Evolutionary conservation across 306 rosid species (phyloP).

Genomic region (Neltuma alba): DNA sequence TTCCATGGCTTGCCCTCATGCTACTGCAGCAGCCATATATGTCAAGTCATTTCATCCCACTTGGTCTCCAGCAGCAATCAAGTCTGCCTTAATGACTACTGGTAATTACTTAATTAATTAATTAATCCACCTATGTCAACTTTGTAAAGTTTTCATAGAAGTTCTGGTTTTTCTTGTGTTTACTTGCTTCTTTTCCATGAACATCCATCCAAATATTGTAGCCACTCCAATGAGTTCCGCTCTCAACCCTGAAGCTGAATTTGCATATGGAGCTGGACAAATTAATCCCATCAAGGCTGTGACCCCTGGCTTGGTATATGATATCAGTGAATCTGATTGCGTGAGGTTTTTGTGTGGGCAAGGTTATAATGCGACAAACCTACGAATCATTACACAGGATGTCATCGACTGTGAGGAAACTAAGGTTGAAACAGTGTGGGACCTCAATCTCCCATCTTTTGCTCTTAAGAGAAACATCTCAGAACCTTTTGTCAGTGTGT

Average conservation of each 20-base stretch:
- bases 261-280: constrained; percentile 47
- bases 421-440: neutral
- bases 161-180: neutral
- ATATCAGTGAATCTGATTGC: constrained; percentile 23
- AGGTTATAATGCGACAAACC: constrained; percentile 29
- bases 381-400: neutral
- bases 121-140: neutral
- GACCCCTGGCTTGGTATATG: constrained; percentile 41
- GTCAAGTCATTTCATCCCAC: constrained; percentile 48
- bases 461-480: neutral
- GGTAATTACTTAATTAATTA: constrained; percentile 10
- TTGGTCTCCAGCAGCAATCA: constrained; percentile 54
- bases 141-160: neutral
- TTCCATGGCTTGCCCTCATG: constrained; percentile 58
- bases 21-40: constrained; percentile 40
- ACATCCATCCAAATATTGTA: neutral
- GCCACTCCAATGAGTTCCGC: constrained; percentile 29
- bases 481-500: neutral
- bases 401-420: neutral
- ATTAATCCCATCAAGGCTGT: constrained; percentile 33
- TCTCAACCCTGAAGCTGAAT: constrained; percentile 36
- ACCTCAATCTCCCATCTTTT: constrained; percentile 51
- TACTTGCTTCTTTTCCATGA: too few relatives aligned
- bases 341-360: constrained; percentile 43
- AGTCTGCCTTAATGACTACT: constrained; percentile 45